These are phyloP conservation scores for Verruconis gallopava DNA, from an alignment of 2,329 filamentous ascomycete species.

Conservation along the genomic window DNA sequence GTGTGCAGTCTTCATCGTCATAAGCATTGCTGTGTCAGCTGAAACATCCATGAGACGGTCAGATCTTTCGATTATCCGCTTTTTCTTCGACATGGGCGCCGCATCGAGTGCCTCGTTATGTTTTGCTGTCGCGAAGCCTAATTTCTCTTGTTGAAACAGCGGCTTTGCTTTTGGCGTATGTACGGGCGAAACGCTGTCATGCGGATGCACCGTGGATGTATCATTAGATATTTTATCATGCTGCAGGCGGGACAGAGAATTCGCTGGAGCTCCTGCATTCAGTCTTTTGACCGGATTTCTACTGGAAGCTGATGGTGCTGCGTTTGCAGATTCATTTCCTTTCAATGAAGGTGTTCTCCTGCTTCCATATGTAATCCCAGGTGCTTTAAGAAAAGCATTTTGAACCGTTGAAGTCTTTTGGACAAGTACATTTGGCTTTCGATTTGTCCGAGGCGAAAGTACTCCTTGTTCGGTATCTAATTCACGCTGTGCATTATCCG, in stretches of 20 bases:
- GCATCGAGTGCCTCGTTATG: background rate
- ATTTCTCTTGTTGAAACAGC: background rate
- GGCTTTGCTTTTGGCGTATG: background rate
- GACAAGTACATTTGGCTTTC: background rate
- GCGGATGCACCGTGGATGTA: background rate
- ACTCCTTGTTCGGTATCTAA: background rate
- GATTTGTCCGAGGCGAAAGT: background rate
- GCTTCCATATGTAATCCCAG: background rate
- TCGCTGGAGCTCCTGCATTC: background rate
- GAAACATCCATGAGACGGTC: slow-evolving; percentile 1
- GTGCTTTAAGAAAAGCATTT: background rate
- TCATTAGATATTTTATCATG: background rate
- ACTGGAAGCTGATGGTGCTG: background rate
- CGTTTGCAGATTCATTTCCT: background rate
- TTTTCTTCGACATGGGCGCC: too few relatives aligned
- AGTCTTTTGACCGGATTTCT: background rate
- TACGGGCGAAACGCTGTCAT: background rate
- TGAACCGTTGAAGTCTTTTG: background rate
- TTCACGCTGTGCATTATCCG: background rate
- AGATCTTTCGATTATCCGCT: background rate
- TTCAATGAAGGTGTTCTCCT: background rate
- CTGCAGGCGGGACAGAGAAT: too few relatives aligned
- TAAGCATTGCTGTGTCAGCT: slow-evolving; percentile 7
- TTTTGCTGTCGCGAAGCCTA: background rate
- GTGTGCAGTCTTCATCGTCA: slow-evolving; percentile 6